A percentile compares a stretch with the other conserved stretches of the same genome.
These are phyloP conservation scores for Aureobasidium pullulans DNA, from an alignment of 2,329 filamentous ascomycete genomes.

Conservation along the genomic window DNA sequence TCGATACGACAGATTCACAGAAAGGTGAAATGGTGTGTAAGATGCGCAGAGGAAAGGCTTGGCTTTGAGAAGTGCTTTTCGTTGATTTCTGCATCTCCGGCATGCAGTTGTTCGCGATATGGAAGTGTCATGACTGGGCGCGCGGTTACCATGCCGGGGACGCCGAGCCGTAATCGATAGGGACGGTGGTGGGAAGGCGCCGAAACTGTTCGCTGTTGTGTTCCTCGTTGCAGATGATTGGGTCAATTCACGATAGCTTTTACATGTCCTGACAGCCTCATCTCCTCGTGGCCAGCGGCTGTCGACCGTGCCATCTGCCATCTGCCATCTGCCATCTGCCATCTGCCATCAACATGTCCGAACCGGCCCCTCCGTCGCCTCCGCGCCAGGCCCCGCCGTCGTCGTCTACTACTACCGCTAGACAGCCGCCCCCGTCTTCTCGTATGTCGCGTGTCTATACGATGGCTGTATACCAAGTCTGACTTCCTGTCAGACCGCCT, in stretches of 20 bases:
- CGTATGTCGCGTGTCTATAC: slow-evolving; percentile 26
- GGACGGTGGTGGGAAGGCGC: neutral
- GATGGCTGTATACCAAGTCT: neutral
- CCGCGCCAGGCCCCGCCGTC: neutral
- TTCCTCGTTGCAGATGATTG: neutral
- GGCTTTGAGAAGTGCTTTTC: neutral
- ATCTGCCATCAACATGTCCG: neutral
- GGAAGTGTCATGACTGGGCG: neutral
- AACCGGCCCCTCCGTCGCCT: neutral
- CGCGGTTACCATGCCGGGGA: neutral
- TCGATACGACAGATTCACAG: neutral
- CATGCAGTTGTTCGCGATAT: neutral
- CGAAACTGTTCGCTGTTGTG: neutral
- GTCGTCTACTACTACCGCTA: neutral
- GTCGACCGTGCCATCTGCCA: neutral
- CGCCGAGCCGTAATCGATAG: slow-evolving; percentile 5
- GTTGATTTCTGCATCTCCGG: neutral
- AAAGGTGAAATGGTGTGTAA: neutral
- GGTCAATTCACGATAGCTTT: neutral
- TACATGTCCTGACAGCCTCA: neutral
- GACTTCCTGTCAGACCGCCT: slow-evolving; percentile 53
- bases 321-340: neutral
- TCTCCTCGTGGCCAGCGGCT: neutral
- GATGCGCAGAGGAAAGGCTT: neutral
- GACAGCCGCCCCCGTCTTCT: slow-evolving; percentile 25